These are phyloP conservation scores for Tetradesmus obliquus DNA, from an alignment of 139 green algal species.

Conservation along the genomic window DNA sequence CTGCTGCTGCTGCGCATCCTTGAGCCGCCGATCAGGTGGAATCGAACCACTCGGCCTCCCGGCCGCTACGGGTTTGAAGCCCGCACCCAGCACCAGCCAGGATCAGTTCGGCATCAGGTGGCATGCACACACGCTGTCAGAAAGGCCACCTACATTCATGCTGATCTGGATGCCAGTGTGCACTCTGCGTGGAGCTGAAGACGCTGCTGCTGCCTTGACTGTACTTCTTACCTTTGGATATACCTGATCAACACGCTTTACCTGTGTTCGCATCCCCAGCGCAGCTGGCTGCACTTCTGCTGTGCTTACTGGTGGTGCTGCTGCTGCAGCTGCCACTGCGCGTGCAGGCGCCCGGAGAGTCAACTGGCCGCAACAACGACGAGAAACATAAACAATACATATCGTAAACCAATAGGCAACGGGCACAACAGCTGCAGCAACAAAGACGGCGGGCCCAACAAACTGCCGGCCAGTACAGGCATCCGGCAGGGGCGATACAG, in stretches of 20 bases:
- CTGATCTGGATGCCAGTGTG: neutral
- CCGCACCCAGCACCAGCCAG: constrained; percentile 78
- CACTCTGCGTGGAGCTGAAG: too few species aligned
- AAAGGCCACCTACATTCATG: neutral
- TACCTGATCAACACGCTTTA: too few species aligned
- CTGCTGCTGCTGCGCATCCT: neutral
- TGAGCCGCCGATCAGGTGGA: constrained; percentile 78
- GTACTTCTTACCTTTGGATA: too few species aligned
- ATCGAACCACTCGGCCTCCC: constrained; percentile 86
- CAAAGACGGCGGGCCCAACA: neutral
- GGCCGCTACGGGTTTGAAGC: constrained; percentile 88
- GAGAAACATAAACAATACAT: neutral
- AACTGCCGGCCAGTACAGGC: neutral
- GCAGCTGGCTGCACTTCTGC: too few species aligned
- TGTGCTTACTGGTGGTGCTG: too few species aligned
- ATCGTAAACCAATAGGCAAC: neutral
- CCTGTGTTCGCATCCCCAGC: too few species aligned
- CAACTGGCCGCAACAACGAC: too few species aligned
- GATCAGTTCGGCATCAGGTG: constrained; percentile 66
- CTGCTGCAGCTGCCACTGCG: too few species aligned
- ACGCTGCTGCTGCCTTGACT: too few species aligned
- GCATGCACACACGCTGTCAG: neutral
- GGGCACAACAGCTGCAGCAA: neutral
- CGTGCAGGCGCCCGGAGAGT: too few species aligned
- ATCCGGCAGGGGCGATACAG: neutral